These are phyloP conservation scores for Thoreauomyces humboldtii DNA, from an alignment of 192 early-diverging fungal genomes.

Conservation along the genomic window DNA sequence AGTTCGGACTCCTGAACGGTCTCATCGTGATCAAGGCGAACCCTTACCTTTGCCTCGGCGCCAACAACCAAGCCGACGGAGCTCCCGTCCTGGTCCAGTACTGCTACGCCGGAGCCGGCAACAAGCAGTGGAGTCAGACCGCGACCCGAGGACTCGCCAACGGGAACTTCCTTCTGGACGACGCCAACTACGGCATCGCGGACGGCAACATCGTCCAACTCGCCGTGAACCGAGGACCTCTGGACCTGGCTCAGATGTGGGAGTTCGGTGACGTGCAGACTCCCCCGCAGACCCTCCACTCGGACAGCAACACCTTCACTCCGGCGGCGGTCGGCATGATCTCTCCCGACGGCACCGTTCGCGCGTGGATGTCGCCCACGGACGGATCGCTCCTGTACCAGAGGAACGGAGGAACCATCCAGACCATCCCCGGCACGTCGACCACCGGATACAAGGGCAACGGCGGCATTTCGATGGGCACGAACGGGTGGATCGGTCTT, in stretches of 20 bases:
- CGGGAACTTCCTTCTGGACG: not conserved
- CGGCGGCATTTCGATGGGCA: not conserved
- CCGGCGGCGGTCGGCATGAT: not conserved
- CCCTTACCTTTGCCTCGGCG: conserved; percentile 3
- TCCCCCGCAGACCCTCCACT: not conserved
- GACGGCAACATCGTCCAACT: not conserved
- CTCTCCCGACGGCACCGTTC: not conserved
- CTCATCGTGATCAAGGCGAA: not conserved
- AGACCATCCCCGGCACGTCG: not conserved
- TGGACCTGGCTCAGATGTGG: not conserved
- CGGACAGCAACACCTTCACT: not conserved
- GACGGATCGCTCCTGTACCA: not conserved
- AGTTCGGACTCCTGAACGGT: not conserved
- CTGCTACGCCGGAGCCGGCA: not conserved
- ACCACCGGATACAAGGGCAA: not conserved
- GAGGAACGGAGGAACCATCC: not conserved
- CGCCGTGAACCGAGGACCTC: not conserved
- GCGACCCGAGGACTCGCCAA: not conserved
- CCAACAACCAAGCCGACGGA: not conserved
- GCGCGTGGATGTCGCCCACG: not conserved
- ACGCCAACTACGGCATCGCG: not conserved
- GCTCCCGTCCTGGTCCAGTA: not conserved
- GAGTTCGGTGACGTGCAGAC: not conserved
- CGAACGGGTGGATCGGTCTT: not conserved
- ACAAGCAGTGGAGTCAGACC: not conserved